A percentile compares a stretch with the other conserved stretches of the same genome.
phyloP scores from a whole-genome alignment of 78 protist species.

The Guillardia theta region DNA sequence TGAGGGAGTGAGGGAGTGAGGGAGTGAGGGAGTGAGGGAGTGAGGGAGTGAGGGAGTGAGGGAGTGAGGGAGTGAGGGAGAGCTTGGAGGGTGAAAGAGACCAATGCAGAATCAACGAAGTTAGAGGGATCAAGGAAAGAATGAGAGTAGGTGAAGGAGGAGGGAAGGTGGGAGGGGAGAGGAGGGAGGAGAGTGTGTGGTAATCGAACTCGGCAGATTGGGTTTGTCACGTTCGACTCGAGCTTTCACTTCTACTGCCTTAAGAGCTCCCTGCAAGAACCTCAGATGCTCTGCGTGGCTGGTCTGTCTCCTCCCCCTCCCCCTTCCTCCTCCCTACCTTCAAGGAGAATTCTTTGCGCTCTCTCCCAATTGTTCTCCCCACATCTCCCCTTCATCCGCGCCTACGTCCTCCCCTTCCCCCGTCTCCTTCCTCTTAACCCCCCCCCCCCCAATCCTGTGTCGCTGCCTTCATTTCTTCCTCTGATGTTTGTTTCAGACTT shows the following conservation, averaged over 20 bases:
- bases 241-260: slow-evolving; percentile 64
- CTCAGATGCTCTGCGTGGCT: neutral
- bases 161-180: neutral
- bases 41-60: neutral
- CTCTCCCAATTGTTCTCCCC: neutral
- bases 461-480: neutral
- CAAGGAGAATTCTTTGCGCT: neutral
- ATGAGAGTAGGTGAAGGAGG: neutral
- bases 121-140: too few relatives aligned
- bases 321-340: neutral
- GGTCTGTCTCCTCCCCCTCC: neutral
- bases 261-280: neutral
- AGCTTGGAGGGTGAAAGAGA: neutral
- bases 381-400: neutral
- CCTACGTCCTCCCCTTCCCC: neutral
- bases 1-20: too few relatives aligned
- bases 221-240: slow-evolving; percentile 57
- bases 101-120: too few relatives aligned
- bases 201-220: neutral
- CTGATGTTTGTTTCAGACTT: slow-evolving; percentile 60
- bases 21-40: neutral
- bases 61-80: neutral
- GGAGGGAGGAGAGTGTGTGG: neutral
- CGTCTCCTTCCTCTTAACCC: neutral
- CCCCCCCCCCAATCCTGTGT: neutral